Percentiles rank a stretch among this genome's conserved stretches.
These are phyloP conservation scores for Erodium maritimum DNA, from an alignment of 345 rosid species.

Conservation along the genomic window DNA sequence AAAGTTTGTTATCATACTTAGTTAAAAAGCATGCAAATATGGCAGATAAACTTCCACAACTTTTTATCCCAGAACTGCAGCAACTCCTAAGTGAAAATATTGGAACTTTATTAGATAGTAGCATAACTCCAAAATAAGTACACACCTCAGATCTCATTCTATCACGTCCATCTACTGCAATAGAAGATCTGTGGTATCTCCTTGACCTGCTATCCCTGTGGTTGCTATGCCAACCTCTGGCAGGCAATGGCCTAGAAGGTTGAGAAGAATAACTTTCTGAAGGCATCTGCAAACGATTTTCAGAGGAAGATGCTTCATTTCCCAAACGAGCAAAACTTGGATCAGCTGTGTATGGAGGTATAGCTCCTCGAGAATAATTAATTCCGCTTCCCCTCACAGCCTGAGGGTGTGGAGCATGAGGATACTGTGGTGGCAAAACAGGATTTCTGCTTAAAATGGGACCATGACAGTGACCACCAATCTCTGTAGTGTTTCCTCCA, in stretches of 20 bases:
- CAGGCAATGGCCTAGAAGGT: conserved; percentile 13
- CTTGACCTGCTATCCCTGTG: conserved; percentile 18
- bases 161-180: conserved; percentile 8
- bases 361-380: conserved; percentile 7
- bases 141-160: conserved; percentile 16
- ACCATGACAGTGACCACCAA: conserved; percentile 7
- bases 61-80: neutral
- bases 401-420: conserved; percentile 4
- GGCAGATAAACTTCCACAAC: neutral
- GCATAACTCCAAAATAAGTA: neutral
- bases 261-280: conserved; percentile 15
- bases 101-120: neutral
- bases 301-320: conserved; percentile 9
- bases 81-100: neutral
- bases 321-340: conserved; percentile 3
- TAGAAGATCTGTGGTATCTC: conserved; percentile 12
- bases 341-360: conserved; percentile 6
- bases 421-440: conserved; percentile 6
- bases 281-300: conserved; percentile 5
- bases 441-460: conserved; percentile 17
- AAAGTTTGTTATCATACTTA: neutral
- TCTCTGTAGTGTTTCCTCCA: conserved; percentile 11
- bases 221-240: conserved; percentile 16
- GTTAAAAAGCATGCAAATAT: neutral
- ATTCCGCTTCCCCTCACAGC: conserved; percentile 1